Base-by-base conservation (phyloP, 805 yeast genomes). In the Saturnispora sekii region DNA sequence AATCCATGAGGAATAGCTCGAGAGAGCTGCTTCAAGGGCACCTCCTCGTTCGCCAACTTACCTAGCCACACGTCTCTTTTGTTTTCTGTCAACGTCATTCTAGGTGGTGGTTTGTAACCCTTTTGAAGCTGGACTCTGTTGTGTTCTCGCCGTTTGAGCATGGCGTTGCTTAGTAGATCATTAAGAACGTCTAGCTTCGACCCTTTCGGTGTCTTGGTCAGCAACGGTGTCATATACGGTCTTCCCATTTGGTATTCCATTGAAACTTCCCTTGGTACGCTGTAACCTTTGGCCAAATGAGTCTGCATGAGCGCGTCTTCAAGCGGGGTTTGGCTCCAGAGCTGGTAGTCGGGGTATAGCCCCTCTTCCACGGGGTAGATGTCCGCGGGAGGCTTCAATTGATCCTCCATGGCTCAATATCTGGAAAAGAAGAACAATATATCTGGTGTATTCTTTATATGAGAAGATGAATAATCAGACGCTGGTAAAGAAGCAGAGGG, bases 1-100 rank as follows among this genome's bases (percentile, higher is more conserved):
- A 89, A 75, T 0, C 97, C 97, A 59, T 90, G 96, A 0, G 98
- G 97, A 7, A 90, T 74, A 15, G 88, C 84, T 44, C 84, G 70
- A 2, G 93, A 74, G 4, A 89, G 72, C 48, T 74, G 76, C 36
- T 74, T 69, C 40, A 90, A 65, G 0, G 96, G 84, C 0, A 81
- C 70, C 15, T 67, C 63, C 0, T 82, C 73, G 43, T 83, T 72
- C 3, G 93, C 85, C 42, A 90, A 68, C 55, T 87, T 95, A 43
- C 73, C 73, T 39, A 90, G 66, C 98, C 98, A 90, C 2, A 79
- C 68, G 49, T 86, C 96, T 47, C 81, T 73, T 58, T 85, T 84
- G 56, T 80, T 82, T 48, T 89, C 95, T 0, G 97, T 89, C 29
- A 90, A 62, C 0, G 96, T 90, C 26, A 90, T 95, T 50, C 96